phyloP scores from a whole-genome alignment of 2,329 filamentous ascomycete genomes.

The Bretziella fagacearum region DNA sequence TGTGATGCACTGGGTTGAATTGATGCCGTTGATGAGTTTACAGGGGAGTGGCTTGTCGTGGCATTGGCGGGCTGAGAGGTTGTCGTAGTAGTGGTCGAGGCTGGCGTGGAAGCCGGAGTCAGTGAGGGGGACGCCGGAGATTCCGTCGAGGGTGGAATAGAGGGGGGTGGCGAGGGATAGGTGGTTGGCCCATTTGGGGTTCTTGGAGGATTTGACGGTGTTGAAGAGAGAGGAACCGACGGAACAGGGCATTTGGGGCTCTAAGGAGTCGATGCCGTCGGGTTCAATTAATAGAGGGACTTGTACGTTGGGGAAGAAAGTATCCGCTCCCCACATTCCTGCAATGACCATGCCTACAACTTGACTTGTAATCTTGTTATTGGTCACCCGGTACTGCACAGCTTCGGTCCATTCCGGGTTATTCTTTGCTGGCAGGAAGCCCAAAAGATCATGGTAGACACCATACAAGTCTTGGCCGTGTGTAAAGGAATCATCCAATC shows the following conservation, averaged over 20 bases:
- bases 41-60: constrained; percentile 59
- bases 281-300: constrained; percentile 22
- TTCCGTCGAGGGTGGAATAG: constrained; percentile 42
- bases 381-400: constrained; percentile 55
- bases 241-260: constrained; percentile 54
- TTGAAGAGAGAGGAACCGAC: constrained; percentile 28
- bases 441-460: constrained; percentile 56
- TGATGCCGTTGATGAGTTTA: constrained; percentile 22
- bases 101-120: constrained; percentile 49
- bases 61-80: constrained; percentile 62
- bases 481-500: constrained; percentile 56
- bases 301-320: neutral
- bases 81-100: constrained; percentile 75
- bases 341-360: constrained; percentile 58
- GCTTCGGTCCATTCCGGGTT: constrained; percentile 23
- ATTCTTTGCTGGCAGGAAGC: constrained; percentile 37
- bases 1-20: constrained; percentile 41
- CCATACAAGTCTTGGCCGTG: constrained; percentile 61
- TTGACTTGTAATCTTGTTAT: constrained; percentile 68
- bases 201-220: constrained; percentile 27
- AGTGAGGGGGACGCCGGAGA: constrained; percentile 44
- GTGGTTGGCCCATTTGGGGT: constrained; percentile 45
- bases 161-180: constrained; percentile 38
- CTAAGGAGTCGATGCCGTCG: constrained; percentile 49
- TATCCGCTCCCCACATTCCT: constrained; percentile 45